Conservation (phyloP, 192 early-diverging fungal genomes). For the Coemansia sp. region DNA sequence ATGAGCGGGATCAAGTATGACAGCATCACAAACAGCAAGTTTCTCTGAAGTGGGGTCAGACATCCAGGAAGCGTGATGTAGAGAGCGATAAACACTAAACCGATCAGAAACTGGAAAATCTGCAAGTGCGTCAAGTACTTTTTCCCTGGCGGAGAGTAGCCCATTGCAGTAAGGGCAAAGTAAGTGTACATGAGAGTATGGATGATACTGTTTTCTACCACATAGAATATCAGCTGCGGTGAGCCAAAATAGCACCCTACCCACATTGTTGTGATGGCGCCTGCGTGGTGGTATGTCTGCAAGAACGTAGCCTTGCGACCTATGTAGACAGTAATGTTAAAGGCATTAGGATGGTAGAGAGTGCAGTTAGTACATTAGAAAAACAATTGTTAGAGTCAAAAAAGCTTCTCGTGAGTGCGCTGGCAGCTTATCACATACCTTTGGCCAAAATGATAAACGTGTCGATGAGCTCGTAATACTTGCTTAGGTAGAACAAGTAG, state of each 20-base stretch:
- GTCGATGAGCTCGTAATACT: conserved; percentile 87
- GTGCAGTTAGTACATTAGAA: neutral
- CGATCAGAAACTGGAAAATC: conserved; percentile 83
- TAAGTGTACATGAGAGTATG: conserved; percentile 88
- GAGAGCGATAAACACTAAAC: conserved; percentile 61
- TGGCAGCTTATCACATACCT: conserved; percentile 19
- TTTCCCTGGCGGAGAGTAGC: conserved; percentile 75
- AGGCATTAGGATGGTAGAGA: neutral
- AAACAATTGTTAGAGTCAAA: neutral
- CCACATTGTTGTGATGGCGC: conserved; percentile 89
- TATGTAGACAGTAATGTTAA: conserved; percentile 10
- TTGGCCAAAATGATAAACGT: conserved; percentile 84
- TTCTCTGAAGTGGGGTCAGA: conserved; percentile 57
- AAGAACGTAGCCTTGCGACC: conserved; percentile 71
- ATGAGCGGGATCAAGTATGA: conserved; percentile 75
- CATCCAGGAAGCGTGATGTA: conserved; percentile 69
- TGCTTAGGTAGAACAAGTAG: conserved; percentile 85
- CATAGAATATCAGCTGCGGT: conserved; percentile 80
- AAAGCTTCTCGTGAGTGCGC: neutral
- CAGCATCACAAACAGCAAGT: conserved; percentile 68
- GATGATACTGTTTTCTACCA: conserved; percentile 76
- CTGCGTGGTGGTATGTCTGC: conserved; percentile 88
- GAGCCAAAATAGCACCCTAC: conserved; percentile 76
- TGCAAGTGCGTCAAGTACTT: conserved; percentile 80
- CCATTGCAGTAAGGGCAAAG: conserved; percentile 73